phyloP scores from a whole-genome alignment of 2,329 filamentous ascomycete genomes.

The Penicillium capsulatum region DNA sequence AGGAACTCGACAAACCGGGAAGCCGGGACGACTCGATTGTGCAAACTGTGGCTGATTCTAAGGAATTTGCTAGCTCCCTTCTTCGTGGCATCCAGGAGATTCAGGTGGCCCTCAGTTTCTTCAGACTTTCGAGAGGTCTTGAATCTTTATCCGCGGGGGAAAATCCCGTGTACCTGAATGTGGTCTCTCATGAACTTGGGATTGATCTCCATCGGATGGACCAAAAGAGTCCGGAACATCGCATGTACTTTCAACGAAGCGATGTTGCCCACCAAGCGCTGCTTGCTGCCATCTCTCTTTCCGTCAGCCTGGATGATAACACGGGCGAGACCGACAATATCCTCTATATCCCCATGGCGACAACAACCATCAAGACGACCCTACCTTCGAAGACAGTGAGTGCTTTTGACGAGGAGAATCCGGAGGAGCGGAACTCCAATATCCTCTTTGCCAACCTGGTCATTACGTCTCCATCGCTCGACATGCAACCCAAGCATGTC shows the following conservation, averaged over 20 bases:
- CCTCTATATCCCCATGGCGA: slow-evolving; percentile 94
- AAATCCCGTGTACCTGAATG: slow-evolving; percentile 72
- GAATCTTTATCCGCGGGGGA: slow-evolving; percentile 62
- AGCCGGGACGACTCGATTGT: slow-evolving; percentile 65
- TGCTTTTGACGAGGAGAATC: slow-evolving; percentile 63
- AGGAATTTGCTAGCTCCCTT: slow-evolving; percentile 85
- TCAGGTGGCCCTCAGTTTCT: slow-evolving; percentile 87
- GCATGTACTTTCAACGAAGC: slow-evolving; percentile 94
- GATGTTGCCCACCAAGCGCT: slow-evolving; percentile 95
- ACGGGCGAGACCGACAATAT: slow-evolving; percentile 78
- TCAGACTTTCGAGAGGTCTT: slow-evolving; percentile 79
- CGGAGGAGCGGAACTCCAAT: slow-evolving; percentile 86
- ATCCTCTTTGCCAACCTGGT: slow-evolving; percentile 95
- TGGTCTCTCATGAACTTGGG: slow-evolving; percentile 94
- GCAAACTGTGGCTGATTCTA: slow-evolving; percentile 83
- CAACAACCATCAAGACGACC: slow-evolving; percentile 89
- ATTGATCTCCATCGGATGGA: slow-evolving; percentile 89
- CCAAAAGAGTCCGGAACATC: slow-evolving; percentile 85
- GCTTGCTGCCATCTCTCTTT: slow-evolving; percentile 85
- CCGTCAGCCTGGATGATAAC: slow-evolving; percentile 87
- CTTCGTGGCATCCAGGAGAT: slow-evolving; percentile 92
- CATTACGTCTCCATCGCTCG: slow-evolving; percentile 89
- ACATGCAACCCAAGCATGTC: slow-evolving; percentile 86
- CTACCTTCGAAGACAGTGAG: slow-evolving; percentile 91
- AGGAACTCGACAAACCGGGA: slow-evolving; percentile 67